Base-by-base conservation (phyloP, 2,329 filamentous ascomycete species). In the Beauveria medogensis region DNA sequence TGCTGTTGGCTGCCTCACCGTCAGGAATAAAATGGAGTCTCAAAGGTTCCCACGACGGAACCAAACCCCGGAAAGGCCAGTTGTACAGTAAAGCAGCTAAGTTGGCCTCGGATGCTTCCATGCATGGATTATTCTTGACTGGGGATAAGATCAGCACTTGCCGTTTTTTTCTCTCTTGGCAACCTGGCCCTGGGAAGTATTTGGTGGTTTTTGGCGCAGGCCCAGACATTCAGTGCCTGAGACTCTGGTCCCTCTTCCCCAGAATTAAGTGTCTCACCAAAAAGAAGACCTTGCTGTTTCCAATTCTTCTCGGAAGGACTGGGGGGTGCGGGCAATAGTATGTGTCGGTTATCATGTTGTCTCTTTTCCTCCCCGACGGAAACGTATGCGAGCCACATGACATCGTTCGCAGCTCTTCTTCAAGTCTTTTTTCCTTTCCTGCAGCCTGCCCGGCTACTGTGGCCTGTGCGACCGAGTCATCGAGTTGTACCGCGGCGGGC, bases 381-480 rank as follows among this genome's bases (percentile, higher is more conserved):
- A 46, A 20, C 10, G 20, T 22, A 30, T n/a, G 6, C 26, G 26
- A 34, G 26, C 48, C 18, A 50, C 34, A 37, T 16, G 34, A 37
- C 14, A 16, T 12, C 34, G 22, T 22, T 41, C 20, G 51, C 34
- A 37, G 50, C 50, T 53, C n/a, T 37, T 37, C 34, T 37, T 16
- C 34, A 6, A 16, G 34, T 37, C 14, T 37, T 37, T 37, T 16
- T 37, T 16, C 14, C 9, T 7, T 22, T 41, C 5, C 44, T 40
- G 37, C 14, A 6, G 18, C 16, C 3, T 24, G 41, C 16, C 8
- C 4, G n/a, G 54, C 47, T 50, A 20, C 47, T 46, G 53, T 55
- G 53, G 24, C 53, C 28, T 41, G 55, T 12, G 55, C 43, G 43
- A 8, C 34, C 47, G 55, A 58, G 55, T 58, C 55, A 52, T 58